phyloP scores from a whole-genome alignment of 305 asterid species.

The Ilex paraguariensis region DNA sequence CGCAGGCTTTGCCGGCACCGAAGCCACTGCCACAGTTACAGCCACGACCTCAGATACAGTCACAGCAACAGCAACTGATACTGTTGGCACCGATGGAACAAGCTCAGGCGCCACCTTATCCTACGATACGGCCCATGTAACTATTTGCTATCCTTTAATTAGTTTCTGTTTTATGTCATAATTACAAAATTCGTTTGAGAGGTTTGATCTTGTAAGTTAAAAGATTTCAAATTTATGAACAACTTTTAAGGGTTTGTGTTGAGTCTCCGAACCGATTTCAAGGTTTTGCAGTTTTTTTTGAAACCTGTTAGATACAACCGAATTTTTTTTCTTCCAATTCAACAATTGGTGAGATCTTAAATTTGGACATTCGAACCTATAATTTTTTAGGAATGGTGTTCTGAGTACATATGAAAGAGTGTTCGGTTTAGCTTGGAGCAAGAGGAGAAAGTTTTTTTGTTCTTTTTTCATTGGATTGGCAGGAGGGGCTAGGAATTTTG shows the following conservation, averaged over 20 bases:
- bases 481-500: too few relatives aligned
- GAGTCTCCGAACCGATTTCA: too few relatives aligned
- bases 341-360: background rate
- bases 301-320: too few relatives aligned
- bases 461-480: too few relatives aligned
- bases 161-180: background rate
- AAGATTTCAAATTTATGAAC: too few relatives aligned
- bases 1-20: too few relatives aligned
- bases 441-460: too few relatives aligned
- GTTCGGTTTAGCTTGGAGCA: too few relatives aligned
- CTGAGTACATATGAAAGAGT: background rate
- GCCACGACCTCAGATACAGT: background rate
- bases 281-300: too few relatives aligned
- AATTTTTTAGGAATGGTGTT: background rate
- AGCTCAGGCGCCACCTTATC: background rate
- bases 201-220: background rate
- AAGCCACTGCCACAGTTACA: conserved; percentile 30
- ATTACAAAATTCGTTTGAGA: background rate
- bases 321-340: too few relatives aligned
- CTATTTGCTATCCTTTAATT: background rate
- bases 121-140: background rate
- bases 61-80: background rate
- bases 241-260: too few relatives aligned
- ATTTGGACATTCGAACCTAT: background rate
- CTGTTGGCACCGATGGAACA: background rate